Percentiles rank a stretch among this genome's conserved stretches.
Evolutionary conservation across 2,329 filamentous ascomycete genomes (phyloP).

Genomic region (Pezicula carpinea): DNA sequence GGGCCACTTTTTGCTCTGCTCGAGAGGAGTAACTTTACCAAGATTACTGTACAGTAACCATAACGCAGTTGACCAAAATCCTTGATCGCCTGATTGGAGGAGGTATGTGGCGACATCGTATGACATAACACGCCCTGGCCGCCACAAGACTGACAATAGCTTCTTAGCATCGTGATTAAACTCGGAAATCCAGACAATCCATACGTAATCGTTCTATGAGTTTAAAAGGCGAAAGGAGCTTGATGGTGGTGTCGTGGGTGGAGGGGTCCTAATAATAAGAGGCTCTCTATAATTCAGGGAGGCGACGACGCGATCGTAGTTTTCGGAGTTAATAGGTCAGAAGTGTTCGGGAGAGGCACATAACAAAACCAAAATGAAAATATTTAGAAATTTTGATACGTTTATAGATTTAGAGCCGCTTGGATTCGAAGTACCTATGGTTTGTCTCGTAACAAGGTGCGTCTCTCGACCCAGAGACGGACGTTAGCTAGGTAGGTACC

Average conservation of each 20-base stretch:
- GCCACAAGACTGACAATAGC: not conserved
- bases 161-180: not conserved
- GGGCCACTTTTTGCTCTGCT: not conserved
- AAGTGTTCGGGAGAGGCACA: not conserved
- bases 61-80: not conserved
- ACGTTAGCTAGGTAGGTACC: constrained; percentile 3
- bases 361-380: not conserved
- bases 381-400: constrained; percentile 1
- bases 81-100: not conserved
- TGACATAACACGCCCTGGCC: not conserved
- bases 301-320: not conserved
- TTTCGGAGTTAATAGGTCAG: not conserved
- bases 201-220: not conserved
- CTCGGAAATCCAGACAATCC: not conserved
- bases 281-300: too few relatives aligned
- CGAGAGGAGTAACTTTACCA: not conserved
- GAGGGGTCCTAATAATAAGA: not conserved
- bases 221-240: not conserved
- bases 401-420: constrained; percentile 4
- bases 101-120: not conserved
- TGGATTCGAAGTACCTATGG: constrained; percentile 8
- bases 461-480: constrained; percentile 3
- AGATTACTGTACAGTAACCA: not conserved
- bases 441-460: constrained; percentile 8
- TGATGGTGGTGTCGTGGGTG: not conserved